A percentile compares a stretch with the other conserved stretches of the same genome.
phyloP scores from a whole-genome alignment of 1,284 basidiomycete species.

The Exobasidium rhododendri region DNA sequence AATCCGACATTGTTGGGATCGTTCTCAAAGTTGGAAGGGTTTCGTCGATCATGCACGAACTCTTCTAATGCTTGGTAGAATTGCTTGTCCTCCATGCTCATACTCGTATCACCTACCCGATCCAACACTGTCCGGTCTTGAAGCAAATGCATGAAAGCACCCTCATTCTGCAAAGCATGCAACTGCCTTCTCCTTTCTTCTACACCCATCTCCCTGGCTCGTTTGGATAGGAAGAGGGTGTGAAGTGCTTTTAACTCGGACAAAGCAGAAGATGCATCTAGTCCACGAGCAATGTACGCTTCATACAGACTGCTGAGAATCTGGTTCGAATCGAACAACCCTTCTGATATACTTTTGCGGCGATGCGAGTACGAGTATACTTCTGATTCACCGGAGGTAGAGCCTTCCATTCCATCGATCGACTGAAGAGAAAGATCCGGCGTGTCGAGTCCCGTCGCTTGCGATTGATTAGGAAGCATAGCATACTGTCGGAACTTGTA shows the following conservation, averaged over 20 bases:
- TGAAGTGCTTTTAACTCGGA: constrained; percentile 41
- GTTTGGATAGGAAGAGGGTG: constrained; percentile 44
- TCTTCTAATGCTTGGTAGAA: constrained; percentile 43
- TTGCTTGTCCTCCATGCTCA: constrained; percentile 34
- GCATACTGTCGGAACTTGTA: constrained; percentile 9
- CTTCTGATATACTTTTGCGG: not conserved
- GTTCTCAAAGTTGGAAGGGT: not conserved
- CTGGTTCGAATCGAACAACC: constrained; percentile 3
- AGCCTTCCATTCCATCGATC: not conserved
- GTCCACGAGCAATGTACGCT: constrained; percentile 35
- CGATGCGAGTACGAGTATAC: not conserved
- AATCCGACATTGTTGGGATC: not conserved
- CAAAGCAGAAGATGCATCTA: constrained; percentile 40
- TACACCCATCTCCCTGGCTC: constrained; percentile 18
- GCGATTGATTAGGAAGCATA: not conserved
- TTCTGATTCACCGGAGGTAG: not conserved
- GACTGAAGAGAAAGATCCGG: not conserved
- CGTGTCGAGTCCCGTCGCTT: not conserved
- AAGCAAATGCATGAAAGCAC: not conserved
- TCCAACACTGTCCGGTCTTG: constrained; percentile 4
- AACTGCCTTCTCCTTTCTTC: constrained; percentile 11
- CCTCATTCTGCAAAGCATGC: constrained; percentile 5
- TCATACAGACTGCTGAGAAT: constrained; percentile 37
- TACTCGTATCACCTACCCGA: constrained; percentile 11
- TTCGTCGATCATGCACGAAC: constrained; percentile 34